Percentiles rank a stretch among this genome's conserved stretches.
These are phyloP conservation scores for Takakia lepidozioides DNA, from an alignment of 225 moss, liverwort and hornwort genomes.

Conservation along the genomic window DNA sequence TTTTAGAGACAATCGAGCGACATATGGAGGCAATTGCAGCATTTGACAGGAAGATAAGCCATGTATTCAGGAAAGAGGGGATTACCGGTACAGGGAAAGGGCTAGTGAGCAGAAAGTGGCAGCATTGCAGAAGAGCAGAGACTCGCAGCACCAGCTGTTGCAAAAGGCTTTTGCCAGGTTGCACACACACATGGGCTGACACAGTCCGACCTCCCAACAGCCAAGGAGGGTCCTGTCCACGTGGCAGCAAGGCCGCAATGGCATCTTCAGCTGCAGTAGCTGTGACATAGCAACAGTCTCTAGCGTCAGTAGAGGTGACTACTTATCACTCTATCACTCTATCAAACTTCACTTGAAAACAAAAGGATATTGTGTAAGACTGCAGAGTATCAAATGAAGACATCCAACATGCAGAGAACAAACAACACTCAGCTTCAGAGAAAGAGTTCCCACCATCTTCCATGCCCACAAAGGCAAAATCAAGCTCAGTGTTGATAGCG, in stretches of 20 bases:
- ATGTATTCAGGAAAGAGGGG: no score
- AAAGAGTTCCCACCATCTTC: constrained; percentile 63
- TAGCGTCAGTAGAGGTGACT: not conserved
- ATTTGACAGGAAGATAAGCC: no score
- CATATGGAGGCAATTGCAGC: no score
- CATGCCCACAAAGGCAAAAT: constrained; percentile 94
- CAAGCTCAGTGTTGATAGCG: constrained; percentile 90
- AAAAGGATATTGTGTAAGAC: no score
- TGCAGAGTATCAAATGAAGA: no score
- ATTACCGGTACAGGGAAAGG: constrained; percentile 92
- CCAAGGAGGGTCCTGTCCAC: constrained; percentile 89
- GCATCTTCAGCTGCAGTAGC: constrained; percentile 84
- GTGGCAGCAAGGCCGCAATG: constrained; percentile 69
- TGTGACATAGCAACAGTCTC: constrained; percentile 31
- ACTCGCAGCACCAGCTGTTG: constrained; percentile 87
- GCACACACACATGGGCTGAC: constrained; percentile 59
- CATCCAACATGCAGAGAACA: not conserved
- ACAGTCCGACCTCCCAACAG: constrained; percentile 77
- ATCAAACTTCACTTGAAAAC: no score
- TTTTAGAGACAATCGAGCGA: no score
- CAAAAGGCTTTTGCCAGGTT: constrained; percentile 74
- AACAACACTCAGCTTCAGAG: not conserved
- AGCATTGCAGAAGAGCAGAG: constrained; percentile 89
- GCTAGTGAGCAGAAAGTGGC: constrained; percentile 74
- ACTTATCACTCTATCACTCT: no score